Base-by-base conservation (phyloP, 139 green algal genomes). In the Picochlorum sp. region DNA sequence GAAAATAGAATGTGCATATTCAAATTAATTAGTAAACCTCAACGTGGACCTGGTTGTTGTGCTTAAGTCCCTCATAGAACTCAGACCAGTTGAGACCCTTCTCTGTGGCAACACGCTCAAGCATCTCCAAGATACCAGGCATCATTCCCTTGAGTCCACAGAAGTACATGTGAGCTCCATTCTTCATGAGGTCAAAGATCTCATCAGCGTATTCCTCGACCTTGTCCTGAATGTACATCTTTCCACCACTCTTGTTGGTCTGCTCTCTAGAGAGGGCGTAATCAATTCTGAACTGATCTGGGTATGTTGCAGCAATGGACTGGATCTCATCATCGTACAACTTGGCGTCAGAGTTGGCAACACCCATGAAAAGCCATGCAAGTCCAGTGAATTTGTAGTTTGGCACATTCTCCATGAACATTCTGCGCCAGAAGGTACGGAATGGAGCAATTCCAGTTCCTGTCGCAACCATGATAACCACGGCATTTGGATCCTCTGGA, bases 101-200 rank as follows among this genome's bases (percentile, higher is more conserved):
- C 47, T 73, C 62, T 61, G 75, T 82, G 54, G 87, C 84, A 66
- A 99, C 94, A 60, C 83, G 76, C 87, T 96, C 79, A 16, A 99
- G 83, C 90, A 96, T 98, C 8, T 92, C 86, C 16, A 86, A 65
- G 69, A 97, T 96, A 68, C 86, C 91, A 60, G 94, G 94, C 94
- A 99, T 98, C 94, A 99, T 99, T 76, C 94, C 90, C 83, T 96
- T 95, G 14, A 99, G 85, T 51, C 94, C 93, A 81, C 94, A 99
- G 87, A 99, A 98, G 88, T 97, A 99, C 67, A 99, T 99, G 87
- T 97, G 86, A 8, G 81, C 94, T 44, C 94, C 94, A 60, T 91
- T 85, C 68, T 92, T 83, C 69, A 99, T 82, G 57, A 98, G 83
- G 65, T 91, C 85, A 68, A 99, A 99, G 34, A 99, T 73, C 84